Percentiles rank a stretch among this genome's conserved stretches.
Conservation (phyloP, 768 basidiomycete species). For the Baorangia bicolor region DNA sequence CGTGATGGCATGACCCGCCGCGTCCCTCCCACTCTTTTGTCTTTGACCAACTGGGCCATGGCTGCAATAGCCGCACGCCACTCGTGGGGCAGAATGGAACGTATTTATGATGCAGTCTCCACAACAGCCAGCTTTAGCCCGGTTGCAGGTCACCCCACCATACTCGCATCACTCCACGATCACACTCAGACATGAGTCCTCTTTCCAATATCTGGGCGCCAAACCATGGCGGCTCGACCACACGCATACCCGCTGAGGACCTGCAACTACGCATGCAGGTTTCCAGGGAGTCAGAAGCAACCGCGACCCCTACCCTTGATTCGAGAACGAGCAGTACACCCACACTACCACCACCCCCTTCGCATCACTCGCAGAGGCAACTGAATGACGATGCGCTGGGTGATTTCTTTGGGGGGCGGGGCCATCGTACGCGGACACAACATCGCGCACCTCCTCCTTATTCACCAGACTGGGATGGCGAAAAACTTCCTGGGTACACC, state of each 20-base stretch:
- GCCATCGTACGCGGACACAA: constrained; percentile 24
- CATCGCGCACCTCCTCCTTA: constrained; percentile 42
- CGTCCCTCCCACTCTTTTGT: constrained; percentile 25
- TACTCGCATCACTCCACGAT: background rate
- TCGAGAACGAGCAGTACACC: constrained; percentile 17
- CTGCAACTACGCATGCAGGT: constrained; percentile 23
- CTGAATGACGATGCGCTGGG: constrained; percentile 29
- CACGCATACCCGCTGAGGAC: constrained; percentile 15
- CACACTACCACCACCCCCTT: constrained; percentile 20
- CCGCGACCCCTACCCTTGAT: constrained; percentile 11
- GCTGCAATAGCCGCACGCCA: constrained; percentile 8
- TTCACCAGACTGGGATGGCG: constrained; percentile 38
- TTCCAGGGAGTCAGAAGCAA: constrained; percentile 25
- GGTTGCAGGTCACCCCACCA: constrained; percentile 13
- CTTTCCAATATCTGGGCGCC: constrained; percentile 12
- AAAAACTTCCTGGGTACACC: constrained; percentile 27
- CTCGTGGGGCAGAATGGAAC: constrained; percentile 7
- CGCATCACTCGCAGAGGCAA: constrained; percentile 27
- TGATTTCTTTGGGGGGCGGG: constrained; percentile 33
- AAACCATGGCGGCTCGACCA: background rate
- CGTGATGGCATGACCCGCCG: background rate
- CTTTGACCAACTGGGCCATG: constrained; percentile 25
- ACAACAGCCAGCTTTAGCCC: background rate
- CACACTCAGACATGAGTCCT: constrained; percentile 13
- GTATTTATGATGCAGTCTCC: constrained; percentile 25